Percentiles rank a stretch among this genome's conserved stretches.
These are phyloP conservation scores for Saitozyma sp. DNA, from an alignment of 768 basidiomycete genomes.

Conservation along the genomic window DNA sequence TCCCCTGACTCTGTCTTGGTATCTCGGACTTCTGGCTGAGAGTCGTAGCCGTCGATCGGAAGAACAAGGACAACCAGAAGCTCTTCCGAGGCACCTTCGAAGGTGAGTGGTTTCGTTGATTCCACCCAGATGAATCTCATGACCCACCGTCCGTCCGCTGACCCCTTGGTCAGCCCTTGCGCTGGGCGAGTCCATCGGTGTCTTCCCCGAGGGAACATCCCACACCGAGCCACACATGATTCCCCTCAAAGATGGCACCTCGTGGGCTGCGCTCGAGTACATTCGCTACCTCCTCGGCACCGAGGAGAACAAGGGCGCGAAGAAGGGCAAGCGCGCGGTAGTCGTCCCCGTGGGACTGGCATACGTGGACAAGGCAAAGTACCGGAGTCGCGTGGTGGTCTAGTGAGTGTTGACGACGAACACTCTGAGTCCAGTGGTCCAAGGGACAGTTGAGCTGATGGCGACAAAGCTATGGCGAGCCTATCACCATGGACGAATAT, in stretches of 20 bases:
- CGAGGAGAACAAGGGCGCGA: conserved; percentile 40
- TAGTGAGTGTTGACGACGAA: conserved; percentile 39
- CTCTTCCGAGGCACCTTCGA: conserved; percentile 89
- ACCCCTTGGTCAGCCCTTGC: conserved; percentile 59
- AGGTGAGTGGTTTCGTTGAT: conserved; percentile 27
- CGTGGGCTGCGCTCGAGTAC: conserved; percentile 94
- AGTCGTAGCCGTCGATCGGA: conserved; percentile 77
- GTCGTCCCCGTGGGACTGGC: conserved; percentile 85
- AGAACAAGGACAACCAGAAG: conserved; percentile 83
- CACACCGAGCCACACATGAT: conserved; percentile 92
- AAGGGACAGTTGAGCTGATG: not conserved
- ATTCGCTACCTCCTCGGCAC: conserved; percentile 64
- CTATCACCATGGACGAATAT: conserved; percentile 74
- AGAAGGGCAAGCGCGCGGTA: conserved; percentile 58
- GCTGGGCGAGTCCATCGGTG: conserved; percentile 76
- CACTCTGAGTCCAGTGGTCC: not conserved
- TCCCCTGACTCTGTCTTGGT: not conserved
- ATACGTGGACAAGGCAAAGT: conserved; percentile 94
- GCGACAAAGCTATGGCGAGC: conserved; percentile 69
- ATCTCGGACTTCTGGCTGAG: conserved; percentile 12
- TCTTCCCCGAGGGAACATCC: conserved; percentile 62
- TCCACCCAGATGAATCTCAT: too few species aligned
- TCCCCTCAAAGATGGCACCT: conserved; percentile 81
- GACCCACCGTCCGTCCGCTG: too few species aligned
- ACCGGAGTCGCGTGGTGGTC: conserved; percentile 76